Base-by-base conservation (phyloP, 352 stramenopile species). In the Pythium aristosporum region DNA sequence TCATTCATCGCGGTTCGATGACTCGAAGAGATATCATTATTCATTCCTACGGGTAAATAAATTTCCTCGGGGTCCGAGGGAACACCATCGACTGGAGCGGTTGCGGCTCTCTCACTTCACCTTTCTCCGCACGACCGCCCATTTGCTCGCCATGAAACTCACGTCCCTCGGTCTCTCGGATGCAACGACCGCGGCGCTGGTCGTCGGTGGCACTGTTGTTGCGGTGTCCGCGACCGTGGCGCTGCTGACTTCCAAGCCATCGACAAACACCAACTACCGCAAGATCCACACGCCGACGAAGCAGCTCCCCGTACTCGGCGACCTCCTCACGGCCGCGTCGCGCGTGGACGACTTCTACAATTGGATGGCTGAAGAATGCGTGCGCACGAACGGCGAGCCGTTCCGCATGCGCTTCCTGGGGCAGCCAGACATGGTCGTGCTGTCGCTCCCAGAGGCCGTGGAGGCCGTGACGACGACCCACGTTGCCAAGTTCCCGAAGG, bases 401-500 rank as follows among this genome's bases (percentile, higher is more conserved):
- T 77, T 54, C 12, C 36, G 73, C 34, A 49, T 55, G 34, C 55
- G 46, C 10, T 18, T 63, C n/a, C 41, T 59, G 0, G 73, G 73
- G 0, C 37, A 48, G 13, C 55, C 67, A 1, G 47, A 54, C 15
- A 48, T 63, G 2, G 46, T 77, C 55, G 43, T 76, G 11, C 36
- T 76, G 11, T 52, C 47, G 32, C 47, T 52, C 3, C 59, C 63
- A 4, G 57, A 76, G 23, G 41, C 32, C 2, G 59, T 75, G 34
- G 73, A 77, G 46, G 73, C 70, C 9, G 64, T 80, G 42, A 65
- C 71, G 32, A 69, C 48, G 56, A 80, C 70, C 21, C 70, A 75
- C 47, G 68, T 77, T n/a, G 57, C 68, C 18, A 61, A 67, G 21
- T 77, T 77, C 25, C 34, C 55, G 34, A 80, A 80, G 21, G 73